Percentiles rank a stretch among this genome's conserved stretches.
These are phyloP conservation scores for Gloeostereum incarnatum DNA, from an alignment of 768 basidiomycete genomes.

Conservation along the genomic window DNA sequence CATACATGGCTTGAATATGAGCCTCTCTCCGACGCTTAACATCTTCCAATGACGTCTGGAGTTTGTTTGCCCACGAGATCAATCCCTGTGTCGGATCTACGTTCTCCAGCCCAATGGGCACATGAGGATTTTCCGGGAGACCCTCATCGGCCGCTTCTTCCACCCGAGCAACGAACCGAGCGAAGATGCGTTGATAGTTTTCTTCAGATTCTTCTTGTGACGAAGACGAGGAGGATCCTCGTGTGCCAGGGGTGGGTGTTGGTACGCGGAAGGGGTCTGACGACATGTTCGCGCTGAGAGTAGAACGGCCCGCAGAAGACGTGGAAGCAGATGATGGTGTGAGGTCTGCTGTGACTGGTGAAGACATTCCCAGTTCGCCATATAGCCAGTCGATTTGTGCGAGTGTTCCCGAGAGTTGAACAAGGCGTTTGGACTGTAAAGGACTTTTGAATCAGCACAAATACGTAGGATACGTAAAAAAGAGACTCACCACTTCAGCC, in stretches of 20 bases:
- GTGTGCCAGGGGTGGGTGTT: constrained; percentile 6
- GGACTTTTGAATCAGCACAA: constrained; percentile 1
- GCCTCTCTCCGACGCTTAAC: constrained; percentile 68
- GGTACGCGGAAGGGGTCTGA: constrained; percentile 27
- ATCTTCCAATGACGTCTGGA: constrained; percentile 54
- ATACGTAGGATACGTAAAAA: constrained; percentile 1
- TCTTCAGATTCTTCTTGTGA: constrained; percentile 19
- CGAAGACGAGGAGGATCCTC: constrained; percentile 6
- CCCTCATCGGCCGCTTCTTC: constrained; percentile 49
- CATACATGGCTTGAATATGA: constrained; percentile 89
- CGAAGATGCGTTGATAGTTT: constrained; percentile 51
- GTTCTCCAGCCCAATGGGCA: constrained; percentile 51
- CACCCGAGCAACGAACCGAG: constrained; percentile 50
- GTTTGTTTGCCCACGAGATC: constrained; percentile 58
- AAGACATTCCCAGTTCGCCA: constrained; percentile 67
- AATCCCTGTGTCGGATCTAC: constrained; percentile 74
- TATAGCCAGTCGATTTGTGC: constrained; percentile 78
- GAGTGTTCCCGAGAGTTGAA: constrained; percentile 52
- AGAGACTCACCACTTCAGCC: constrained; percentile 67
- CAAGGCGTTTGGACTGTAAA: constrained; percentile 56
- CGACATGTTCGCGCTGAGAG: too few relatives aligned
- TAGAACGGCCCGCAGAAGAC: constrained; percentile 20
- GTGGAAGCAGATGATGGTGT: constrained; percentile 21
- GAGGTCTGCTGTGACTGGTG: constrained; percentile 45
- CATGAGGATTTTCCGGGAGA: constrained; percentile 14